Evolutionary conservation across 2,329 filamentous ascomycete genomes (phyloP), one percentile per base, ranked within the genome.

Genomic region (Incumbomyces delicatus): DNA sequence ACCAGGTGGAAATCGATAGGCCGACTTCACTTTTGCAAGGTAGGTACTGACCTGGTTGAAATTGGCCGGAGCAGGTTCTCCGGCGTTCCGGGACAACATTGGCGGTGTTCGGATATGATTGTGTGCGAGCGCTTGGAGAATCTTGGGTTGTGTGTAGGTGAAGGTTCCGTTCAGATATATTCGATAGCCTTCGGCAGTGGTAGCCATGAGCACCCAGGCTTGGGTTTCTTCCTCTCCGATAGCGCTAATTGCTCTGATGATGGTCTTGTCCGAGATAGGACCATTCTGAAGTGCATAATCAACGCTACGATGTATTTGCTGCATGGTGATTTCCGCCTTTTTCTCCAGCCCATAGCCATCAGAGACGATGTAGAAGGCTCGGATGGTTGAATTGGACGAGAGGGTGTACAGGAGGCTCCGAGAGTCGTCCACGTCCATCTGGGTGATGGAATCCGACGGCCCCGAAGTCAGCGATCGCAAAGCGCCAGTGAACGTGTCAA

Each of bases 61-160:
- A 72, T 69, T 51, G 70, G 57, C 57, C 77, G 61, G 54, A 36
- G 57, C 50, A 34, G 62, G 38, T 17, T 48, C 14, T 11, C 35
- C 49, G 22, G 31, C 32, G 17, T 38, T 31, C 14, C 13, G 33
- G 27, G 49, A 41, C 52, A 54, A 56, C 64, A 70, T 64, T 0
- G 92, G 92, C 1, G 94, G 92, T 49, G 95, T 94, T 61, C 92
- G 94, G 65, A 98, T 87, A 60, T 94, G 92, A 57, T 94, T 85
- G n/a, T 95, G 81, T 64, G 95, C 89, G 87, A 98, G 95, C 66
- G 87, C 95, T 57, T 86, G 89, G 1, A 92, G 89, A 0, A 85
- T 81, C 48, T 74, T 81, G 6, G 77, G 74, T 16, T 77, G 73
- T 17, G 76, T 76, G 12, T 74, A 75, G 27, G 78, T 72, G 66